Conservation (phyloP, 129 eudicot genomes). For the Solidago caesia region DNA sequence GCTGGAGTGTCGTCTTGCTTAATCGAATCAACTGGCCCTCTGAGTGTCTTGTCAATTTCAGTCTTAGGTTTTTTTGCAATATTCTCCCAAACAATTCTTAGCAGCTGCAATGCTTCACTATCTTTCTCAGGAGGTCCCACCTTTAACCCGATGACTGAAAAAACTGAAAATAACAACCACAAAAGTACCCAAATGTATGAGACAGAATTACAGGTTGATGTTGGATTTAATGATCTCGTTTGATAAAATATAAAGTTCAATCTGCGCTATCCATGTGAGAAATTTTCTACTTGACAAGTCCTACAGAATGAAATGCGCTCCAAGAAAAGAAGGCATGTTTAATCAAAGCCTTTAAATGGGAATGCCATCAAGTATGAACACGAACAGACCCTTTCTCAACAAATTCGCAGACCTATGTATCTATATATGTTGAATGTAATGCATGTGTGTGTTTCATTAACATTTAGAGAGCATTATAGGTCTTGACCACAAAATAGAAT, state of each 20-base stretch:
- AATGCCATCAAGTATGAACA: background rate
- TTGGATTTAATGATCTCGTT: too few species aligned
- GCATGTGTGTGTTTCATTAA: background rate
- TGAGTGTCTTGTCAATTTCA: conserved; percentile 14
- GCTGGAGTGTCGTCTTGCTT: background rate
- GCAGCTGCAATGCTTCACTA: background rate
- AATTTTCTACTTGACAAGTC: too few species aligned
- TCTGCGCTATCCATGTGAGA: too few species aligned
- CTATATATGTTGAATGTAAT: background rate
- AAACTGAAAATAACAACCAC: conserved; percentile 1
- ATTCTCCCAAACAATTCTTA: conserved; percentile 3
- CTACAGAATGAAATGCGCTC: too few species aligned
- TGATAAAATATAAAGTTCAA: too few species aligned
- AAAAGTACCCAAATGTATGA: too few species aligned
- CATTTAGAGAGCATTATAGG: background rate
- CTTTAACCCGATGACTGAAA: conserved; percentile 1
- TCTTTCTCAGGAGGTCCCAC: conserved; percentile 15
- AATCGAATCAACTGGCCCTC: conserved; percentile 11
- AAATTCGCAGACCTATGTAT: background rate
- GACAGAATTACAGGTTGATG: too few species aligned
- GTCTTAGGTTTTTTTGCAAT: conserved; percentile 5
- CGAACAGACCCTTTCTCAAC: background rate
- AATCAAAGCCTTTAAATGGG: background rate
- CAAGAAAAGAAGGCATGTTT: background rate
- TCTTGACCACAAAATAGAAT: too few species aligned